phyloP scores from a whole-genome alignment of 768 basidiomycete species.

The Tephrocybe sp. region DNA sequence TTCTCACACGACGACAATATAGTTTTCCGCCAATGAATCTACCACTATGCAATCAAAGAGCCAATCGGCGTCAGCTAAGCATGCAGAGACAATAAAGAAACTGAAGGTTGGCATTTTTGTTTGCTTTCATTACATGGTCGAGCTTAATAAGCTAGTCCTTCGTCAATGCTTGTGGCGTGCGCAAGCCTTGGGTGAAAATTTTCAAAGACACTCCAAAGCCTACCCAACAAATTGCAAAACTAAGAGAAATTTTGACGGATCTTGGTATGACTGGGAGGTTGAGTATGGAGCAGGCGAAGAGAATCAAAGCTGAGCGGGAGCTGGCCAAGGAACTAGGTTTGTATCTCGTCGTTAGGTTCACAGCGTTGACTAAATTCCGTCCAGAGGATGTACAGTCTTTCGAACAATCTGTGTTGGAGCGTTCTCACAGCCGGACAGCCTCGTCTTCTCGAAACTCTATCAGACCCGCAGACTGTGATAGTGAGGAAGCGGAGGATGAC shows the following conservation, averaged over 20 bases:
- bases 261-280: conserved; percentile 81
- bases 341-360: conserved; percentile 20
- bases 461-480: conserved; percentile 22
- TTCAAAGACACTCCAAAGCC: conserved; percentile 59
- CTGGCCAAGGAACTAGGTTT: conserved; percentile 75
- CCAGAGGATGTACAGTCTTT: conserved; percentile 79
- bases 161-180: conserved; percentile 73
- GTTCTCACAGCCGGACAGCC: conserved; percentile 24
- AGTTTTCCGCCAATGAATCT: conserved; percentile 25
- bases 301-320: conserved; percentile 72
- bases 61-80: conserved; percentile 39
- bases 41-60: conserved; percentile 30
- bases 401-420: conserved; percentile 47
- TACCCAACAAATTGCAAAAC: conserved; percentile 61
- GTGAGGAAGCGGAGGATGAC: conserved; percentile 27
- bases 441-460: conserved; percentile 1
- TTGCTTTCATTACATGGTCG: not conserved
- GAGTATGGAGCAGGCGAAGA: conserved; percentile 79
- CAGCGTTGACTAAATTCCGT: not conserved
- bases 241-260: conserved; percentile 64
- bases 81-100: conserved; percentile 73
- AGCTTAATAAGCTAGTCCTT: conserved; percentile 45
- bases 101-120: conserved; percentile 55
- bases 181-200: conserved; percentile 76
- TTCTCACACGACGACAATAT: not conserved